Percentiles rank a stretch among this genome's conserved stretches.
Evolutionary conservation across 768 basidiomycete species (phyloP).

Genomic region (Kwoniella sp.): DNA sequence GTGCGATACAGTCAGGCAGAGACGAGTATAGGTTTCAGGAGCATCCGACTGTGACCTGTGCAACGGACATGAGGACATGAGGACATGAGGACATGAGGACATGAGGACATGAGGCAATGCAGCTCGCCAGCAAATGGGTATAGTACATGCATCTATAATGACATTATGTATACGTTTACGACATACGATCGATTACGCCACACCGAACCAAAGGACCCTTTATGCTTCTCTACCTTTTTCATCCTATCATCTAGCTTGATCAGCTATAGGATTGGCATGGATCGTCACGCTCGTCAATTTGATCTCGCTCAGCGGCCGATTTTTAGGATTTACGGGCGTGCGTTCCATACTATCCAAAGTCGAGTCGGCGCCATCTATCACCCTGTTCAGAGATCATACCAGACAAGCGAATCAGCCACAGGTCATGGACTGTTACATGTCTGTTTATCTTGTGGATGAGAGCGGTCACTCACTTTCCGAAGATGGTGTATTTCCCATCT

Average conservation of each 20-base stretch:
- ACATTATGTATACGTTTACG: neutral
- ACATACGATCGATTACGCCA: too few species aligned
- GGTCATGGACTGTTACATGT: too few species aligned
- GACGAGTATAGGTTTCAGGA: neutral
- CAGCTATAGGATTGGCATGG: slow-evolving; percentile 93
- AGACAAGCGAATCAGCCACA: too few species aligned
- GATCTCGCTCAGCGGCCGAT: slow-evolving; percentile 81
- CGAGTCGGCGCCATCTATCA: slow-evolving; percentile 96
- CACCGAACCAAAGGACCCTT: too few species aligned
- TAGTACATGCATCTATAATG: slow-evolving; percentile 16
- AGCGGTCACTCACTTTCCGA: slow-evolving; percentile 66
- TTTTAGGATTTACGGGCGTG: slow-evolving; percentile 86
- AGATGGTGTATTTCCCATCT: slow-evolving; percentile 86
- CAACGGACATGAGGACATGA: neutral
- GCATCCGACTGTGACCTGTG: neutral
- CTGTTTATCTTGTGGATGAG: too few species aligned
- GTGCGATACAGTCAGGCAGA: neutral
- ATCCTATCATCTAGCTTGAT: slow-evolving; percentile 59
- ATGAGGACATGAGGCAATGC: too few species aligned
- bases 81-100: too few species aligned
- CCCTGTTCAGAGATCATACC: slow-evolving; percentile 59
- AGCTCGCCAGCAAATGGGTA: neutral
- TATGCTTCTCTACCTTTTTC: too few species aligned
- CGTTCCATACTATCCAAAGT: slow-evolving; percentile 93
- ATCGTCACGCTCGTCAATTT: slow-evolving; percentile 79